These are phyloP conservation scores for Auricularia cornea DNA, from an alignment of 768 basidiomycete genomes.

Conservation along the genomic window DNA sequence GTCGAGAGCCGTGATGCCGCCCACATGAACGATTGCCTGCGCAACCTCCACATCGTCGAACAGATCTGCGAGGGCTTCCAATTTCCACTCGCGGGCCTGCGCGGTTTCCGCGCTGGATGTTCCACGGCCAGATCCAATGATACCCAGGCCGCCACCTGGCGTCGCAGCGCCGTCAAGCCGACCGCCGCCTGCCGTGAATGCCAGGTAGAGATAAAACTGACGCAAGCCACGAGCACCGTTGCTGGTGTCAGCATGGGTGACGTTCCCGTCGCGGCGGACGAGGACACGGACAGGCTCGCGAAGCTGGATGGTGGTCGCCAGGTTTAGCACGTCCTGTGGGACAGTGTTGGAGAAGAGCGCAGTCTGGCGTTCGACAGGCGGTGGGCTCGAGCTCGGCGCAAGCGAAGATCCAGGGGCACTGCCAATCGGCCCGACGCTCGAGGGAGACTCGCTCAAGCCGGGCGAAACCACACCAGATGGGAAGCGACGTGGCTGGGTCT, in stretches of 20 bases:
- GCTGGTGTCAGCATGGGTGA: conserved; percentile 55
- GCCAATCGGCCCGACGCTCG: not conserved
- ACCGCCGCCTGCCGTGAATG: conserved; percentile 77
- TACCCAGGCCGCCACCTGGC: conserved; percentile 61
- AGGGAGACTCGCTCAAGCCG: not conserved
- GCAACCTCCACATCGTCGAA: conserved; percentile 78
- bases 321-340: conserved; percentile 93
- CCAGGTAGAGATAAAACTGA: conserved; percentile 94
- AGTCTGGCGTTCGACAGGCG: conserved; percentile 70
- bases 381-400: conserved; percentile 27
- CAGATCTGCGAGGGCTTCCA: conserved; percentile 84
- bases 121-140: conserved; percentile 88
- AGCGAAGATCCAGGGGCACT: conserved; percentile 23
- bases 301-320: conserved; percentile 87
- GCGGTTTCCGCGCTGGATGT: conserved; percentile 67
- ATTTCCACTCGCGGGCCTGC: conserved; percentile 89
- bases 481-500: conserved; percentile 34
- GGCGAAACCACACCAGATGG: conserved; percentile 22
- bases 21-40: conserved; percentile 82
- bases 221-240: conserved; percentile 78
- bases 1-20: conserved; percentile 79
- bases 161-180: conserved; percentile 43
- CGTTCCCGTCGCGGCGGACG: conserved; percentile 84
- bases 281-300: conserved; percentile 97
- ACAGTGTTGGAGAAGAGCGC: conserved; percentile 98